Percentiles rank a stretch among this genome's conserved stretches.
These are phyloP conservation scores for Aspergillus wentii DNA, from an alignment of 495 filamentous ascomycete genomes.

Conservation along the genomic window DNA sequence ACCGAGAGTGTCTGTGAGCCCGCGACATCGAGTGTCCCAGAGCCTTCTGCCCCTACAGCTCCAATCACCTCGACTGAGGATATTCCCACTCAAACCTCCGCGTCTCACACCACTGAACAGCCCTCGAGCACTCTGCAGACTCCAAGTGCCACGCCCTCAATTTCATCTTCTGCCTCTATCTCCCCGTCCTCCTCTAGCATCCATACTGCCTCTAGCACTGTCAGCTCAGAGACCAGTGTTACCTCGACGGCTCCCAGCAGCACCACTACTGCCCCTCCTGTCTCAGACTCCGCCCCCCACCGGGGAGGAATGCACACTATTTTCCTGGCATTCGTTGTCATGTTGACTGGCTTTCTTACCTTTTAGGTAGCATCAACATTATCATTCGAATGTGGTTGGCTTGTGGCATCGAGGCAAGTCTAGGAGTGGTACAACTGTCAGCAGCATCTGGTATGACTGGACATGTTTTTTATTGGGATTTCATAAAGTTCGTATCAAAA, in stretches of 20 bases:
- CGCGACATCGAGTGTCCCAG: constrained; percentile 1
- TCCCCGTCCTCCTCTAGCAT: constrained; percentile 7
- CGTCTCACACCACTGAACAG: too few species aligned
- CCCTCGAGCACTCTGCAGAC: background rate
- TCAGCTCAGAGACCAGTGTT: constrained; percentile 4
- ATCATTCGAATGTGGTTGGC: too few species aligned
- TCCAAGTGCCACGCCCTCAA: too few species aligned
- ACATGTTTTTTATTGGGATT: background rate
- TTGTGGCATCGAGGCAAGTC: too few species aligned
- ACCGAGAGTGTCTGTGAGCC: constrained; percentile 7
- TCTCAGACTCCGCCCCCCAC: constrained; percentile 4
- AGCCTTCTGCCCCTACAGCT: background rate
- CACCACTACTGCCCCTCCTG: constrained; percentile 4
- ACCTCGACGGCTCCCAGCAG: constrained; percentile 3
- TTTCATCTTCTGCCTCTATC: too few species aligned
- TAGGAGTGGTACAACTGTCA: too few species aligned
- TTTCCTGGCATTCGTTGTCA: constrained; percentile 4
- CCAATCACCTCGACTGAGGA: constrained; percentile 5
- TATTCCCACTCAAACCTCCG: too few species aligned
- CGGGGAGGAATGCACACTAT: constrained; percentile 1
- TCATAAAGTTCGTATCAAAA: background rate
- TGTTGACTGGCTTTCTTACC: constrained; percentile 6
- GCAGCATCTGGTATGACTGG: constrained; percentile 2
- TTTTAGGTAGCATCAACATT: too few species aligned
- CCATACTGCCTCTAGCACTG: background rate